phyloP scores from a whole-genome alignment of 352 stramenopile genomes.

The Globisporangium parvum region DNA sequence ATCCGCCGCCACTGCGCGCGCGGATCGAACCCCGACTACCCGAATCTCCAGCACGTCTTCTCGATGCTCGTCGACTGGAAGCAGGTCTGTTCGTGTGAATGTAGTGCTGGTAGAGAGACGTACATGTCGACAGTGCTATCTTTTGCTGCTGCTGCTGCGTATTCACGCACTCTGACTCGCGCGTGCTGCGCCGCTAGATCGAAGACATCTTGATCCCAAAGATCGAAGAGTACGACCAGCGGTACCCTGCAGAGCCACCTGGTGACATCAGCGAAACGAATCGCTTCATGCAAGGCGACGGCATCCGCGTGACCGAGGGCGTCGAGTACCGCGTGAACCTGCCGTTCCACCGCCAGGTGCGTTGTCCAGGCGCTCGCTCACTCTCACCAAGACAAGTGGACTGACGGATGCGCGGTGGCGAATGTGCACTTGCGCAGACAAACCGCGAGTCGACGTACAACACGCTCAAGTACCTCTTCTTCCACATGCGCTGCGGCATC shows the following conservation, averaged over 20 bases:
- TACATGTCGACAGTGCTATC: too few relatives aligned
- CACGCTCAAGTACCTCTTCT: conserved; percentile 97
- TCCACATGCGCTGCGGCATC: conserved; percentile 98
- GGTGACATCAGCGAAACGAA: conserved; percentile 39
- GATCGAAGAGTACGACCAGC: conserved; percentile 69
- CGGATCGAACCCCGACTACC: conserved; percentile 89
- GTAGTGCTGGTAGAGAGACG: not conserved
- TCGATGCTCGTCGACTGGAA: conserved; percentile 90
- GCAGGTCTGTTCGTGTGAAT: conserved; percentile 19
- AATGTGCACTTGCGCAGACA: conserved; percentile 29
- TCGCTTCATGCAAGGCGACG: conserved; percentile 56
- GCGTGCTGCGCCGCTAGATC: conserved; percentile 23
- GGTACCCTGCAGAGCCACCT: conserved; percentile 40
- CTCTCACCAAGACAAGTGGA: not conserved
- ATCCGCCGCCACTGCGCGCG: conserved; percentile 80
- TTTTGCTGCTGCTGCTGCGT: too few relatives aligned
- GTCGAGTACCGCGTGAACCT: conserved; percentile 87
- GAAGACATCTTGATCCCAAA: conserved; percentile 67
- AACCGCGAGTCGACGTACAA: conserved; percentile 89
- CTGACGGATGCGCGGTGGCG: not conserved
- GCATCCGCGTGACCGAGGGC: conserved; percentile 38
- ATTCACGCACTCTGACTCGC: not conserved
- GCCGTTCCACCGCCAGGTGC: conserved; percentile 86
- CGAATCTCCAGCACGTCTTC: conserved; percentile 89
- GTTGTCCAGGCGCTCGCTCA: not conserved